phyloP scores from a whole-genome alignment of 768 basidiomycete species.

The Amanita fuliginea region DNA sequence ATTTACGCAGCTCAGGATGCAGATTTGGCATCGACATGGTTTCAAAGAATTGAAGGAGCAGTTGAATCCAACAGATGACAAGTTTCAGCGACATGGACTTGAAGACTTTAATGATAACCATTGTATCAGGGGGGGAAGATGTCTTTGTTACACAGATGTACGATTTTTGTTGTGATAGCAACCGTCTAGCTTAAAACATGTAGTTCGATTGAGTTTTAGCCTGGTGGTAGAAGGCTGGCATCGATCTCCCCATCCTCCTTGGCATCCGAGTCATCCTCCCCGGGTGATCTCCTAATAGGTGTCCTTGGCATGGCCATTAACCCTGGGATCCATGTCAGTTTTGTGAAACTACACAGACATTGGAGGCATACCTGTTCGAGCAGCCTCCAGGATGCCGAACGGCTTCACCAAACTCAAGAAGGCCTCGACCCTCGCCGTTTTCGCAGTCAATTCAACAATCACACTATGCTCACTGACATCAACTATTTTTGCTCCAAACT shows the following conservation, averaged over 20 bases:
- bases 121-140: not conserved
- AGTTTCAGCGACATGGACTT: constrained; percentile 13
- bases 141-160: not conserved
- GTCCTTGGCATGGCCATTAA: constrained; percentile 98
- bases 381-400: constrained; percentile 92
- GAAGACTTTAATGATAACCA: not conserved
- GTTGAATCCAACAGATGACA: constrained; percentile 11
- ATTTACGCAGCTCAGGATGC: constrained; percentile 30
- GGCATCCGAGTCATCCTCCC: constrained; percentile 37
- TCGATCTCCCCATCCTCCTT: constrained; percentile 62
- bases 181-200: not conserved
- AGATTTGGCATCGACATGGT: constrained; percentile 22
- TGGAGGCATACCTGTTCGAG: constrained; percentile 67
- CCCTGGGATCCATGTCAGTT: constrained; percentile 34
- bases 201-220: constrained; percentile 33
- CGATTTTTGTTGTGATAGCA: not conserved
- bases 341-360: not conserved
- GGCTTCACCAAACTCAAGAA: constrained; percentile 88
- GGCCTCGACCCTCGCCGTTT: constrained; percentile 84
- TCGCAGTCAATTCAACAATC: constrained; percentile 91
- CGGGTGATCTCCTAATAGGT: constrained; percentile 58
- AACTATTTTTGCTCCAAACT: constrained; percentile 89
- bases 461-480: constrained; percentile 93
- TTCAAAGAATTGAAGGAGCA: constrained; percentile 27
- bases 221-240: constrained; percentile 88